Percentiles rank a stretch among this genome's conserved stretches.
Evolutionary conservation across 768 basidiomycete species (phyloP).

Genomic region (Cubamyces sp.): DNA sequence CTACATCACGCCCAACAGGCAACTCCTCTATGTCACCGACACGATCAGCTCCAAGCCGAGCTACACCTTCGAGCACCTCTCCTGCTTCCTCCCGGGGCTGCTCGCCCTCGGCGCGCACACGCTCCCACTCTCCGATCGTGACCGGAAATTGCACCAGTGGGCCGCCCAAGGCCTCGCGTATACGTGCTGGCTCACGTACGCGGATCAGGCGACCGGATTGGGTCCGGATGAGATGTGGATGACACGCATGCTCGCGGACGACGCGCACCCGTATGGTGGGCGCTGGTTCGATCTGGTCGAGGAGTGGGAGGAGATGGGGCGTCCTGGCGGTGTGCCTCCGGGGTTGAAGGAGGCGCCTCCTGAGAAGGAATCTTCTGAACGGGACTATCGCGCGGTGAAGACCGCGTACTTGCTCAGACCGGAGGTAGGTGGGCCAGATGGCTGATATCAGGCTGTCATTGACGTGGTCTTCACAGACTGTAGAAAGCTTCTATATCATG

Average conservation of each 20-base stretch:
- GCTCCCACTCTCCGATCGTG: constrained; percentile 56
- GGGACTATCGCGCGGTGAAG: constrained; percentile 58
- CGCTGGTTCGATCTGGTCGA: constrained; percentile 48
- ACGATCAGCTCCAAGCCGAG: constrained; percentile 36
- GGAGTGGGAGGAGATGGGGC: constrained; percentile 41
- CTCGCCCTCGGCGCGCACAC: constrained; percentile 72
- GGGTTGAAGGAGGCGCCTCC: constrained; percentile 51
- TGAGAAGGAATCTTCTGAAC: constrained; percentile 25
- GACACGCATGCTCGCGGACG: constrained; percentile 11
- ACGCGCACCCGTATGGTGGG: constrained; percentile 17
- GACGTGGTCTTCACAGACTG: constrained; percentile 70
- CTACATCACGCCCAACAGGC: constrained; percentile 65
- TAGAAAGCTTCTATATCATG: constrained; percentile 74
- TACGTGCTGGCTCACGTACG: constrained; percentile 74
- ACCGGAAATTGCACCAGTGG: constrained; percentile 65
- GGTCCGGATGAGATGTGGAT: constrained; percentile 62
- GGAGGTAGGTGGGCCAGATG: constrained; percentile 71
- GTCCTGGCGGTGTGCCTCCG: constrained; percentile 47
- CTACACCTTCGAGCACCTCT: constrained; percentile 74
- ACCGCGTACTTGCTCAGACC: constrained; percentile 64
- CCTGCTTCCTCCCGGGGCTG: constrained; percentile 80
- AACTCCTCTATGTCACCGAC: constrained; percentile 77
- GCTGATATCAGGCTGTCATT: constrained; percentile 62
- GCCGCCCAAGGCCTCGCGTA: constrained; percentile 77
- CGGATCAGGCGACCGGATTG: constrained; percentile 70